Percentiles rank a stretch among this genome's conserved stretches.
Conservation (phyloP, 108 stramenopile species). For the Conticribra guillardii region DNA sequence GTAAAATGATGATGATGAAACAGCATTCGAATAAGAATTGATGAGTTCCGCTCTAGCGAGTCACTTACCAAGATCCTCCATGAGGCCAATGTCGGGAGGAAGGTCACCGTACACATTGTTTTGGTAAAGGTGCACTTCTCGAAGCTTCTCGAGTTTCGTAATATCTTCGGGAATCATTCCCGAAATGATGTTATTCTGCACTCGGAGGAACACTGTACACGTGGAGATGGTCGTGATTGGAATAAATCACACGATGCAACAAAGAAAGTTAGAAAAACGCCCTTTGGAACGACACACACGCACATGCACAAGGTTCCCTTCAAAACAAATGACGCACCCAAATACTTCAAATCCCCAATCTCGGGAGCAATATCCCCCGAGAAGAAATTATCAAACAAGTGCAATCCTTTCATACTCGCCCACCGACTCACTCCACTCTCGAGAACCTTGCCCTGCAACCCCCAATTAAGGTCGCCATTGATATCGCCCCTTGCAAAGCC, state of each 20-base stretch:
- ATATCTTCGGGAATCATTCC: slow-evolving; percentile 54
- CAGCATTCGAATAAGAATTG: neutral
- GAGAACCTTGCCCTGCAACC: slow-evolving; percentile 21
- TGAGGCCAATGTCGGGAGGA: slow-evolving; percentile 48
- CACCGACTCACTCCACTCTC: slow-evolving; percentile 21
- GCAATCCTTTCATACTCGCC: slow-evolving; percentile 45
- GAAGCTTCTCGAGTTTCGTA: slow-evolving; percentile 28
- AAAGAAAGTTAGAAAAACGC: neutral
- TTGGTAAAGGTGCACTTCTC: slow-evolving; percentile 25
- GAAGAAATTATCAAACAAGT: slow-evolving; percentile 47
- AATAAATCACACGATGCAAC: neutral
- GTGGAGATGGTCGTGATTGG: too few relatives aligned
- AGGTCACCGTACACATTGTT: slow-evolving; percentile 44
- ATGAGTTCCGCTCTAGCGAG: too few relatives aligned
- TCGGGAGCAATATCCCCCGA: slow-evolving; percentile 19
- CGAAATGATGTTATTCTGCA: slow-evolving; percentile 38
- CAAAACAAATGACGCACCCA: slow-evolving; percentile 19
- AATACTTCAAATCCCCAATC: slow-evolving; percentile 43
- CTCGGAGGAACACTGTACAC: slow-evolving; percentile 32
- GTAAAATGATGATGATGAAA: neutral
- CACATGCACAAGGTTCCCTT: neutral
- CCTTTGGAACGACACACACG: neutral
- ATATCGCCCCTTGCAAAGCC: slow-evolving; percentile 12
- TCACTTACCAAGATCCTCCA: slow-evolving; percentile 38
- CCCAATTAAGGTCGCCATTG: slow-evolving; percentile 12